Evolutionary conservation across 129 eudicot species (phyloP).

Genomic region (Arctium minus): DNA sequence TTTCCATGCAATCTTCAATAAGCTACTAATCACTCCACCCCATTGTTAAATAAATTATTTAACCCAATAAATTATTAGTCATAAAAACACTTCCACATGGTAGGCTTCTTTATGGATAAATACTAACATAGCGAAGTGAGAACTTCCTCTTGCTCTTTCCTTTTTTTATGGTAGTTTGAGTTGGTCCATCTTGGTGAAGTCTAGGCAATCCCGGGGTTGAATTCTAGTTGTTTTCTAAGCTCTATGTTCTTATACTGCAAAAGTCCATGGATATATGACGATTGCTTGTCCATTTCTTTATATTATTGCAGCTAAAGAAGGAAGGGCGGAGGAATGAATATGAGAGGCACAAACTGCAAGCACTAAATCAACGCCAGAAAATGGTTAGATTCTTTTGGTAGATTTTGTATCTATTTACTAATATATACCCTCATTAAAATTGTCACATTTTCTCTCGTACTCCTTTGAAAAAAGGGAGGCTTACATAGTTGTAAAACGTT

Average conservation of each 20-base stretch:
- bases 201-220: too few species aligned
- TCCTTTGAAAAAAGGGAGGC: background rate
- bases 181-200: too few species aligned
- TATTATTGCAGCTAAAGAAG: constrained; percentile 63
- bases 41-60: too few species aligned
- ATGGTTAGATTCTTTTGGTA: constrained; percentile 51
- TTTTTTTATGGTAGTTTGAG: too few species aligned
- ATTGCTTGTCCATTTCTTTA: background rate
- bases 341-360: constrained; percentile 92
- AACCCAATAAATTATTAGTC: background rate
- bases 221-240: background rate
- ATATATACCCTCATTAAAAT: background rate
- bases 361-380: constrained; percentile 97
- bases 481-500: background rate
- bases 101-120: background rate
- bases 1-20: too few species aligned
- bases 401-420: background rate
- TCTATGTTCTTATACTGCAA: background rate
- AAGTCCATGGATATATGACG: background rate
- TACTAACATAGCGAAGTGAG: background rate
- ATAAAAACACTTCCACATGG: background rate
- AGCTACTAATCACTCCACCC: background rate
- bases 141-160: background rate
- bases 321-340: constrained; percentile 97
- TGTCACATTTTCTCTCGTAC: background rate